These are phyloP conservation scores for Solanum piurae DNA, from an alignment of 257 asterid genomes.

Conservation along the genomic window DNA sequence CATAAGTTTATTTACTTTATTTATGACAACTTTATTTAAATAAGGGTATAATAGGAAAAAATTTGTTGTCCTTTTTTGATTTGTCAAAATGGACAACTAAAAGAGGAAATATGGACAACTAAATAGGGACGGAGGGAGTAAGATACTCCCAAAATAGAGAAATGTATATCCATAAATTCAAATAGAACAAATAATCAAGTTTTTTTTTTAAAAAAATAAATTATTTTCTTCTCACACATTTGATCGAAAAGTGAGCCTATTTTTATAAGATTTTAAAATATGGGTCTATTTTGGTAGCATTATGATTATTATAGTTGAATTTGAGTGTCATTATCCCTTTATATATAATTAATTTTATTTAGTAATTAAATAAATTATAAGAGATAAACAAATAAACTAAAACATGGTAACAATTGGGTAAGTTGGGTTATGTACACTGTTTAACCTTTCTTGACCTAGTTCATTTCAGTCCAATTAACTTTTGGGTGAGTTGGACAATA, in stretches of 20 bases:
- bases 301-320: neutral
- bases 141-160: neutral
- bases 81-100: too few species aligned
- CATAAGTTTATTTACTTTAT: too few species aligned
- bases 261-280: too few species aligned
- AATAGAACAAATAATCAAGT: neutral
- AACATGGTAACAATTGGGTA: neutral
- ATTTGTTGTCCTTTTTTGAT: too few species aligned
- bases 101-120: too few species aligned
- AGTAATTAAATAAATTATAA: neutral
- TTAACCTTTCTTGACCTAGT: neutral
- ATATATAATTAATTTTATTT: neutral
- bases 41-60: too few species aligned
- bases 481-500: neutral
- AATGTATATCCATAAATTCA: neutral
- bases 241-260: neutral
- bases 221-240: neutral
- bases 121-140: too few species aligned
- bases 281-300: neutral
- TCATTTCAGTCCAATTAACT: too few species aligned
- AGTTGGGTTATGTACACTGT: neutral
- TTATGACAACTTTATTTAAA: too few species aligned
- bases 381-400: too few species aligned
- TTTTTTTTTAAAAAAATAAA: too few species aligned
- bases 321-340: neutral